A percentile compares a stretch with the other conserved stretches of the same genome.
phyloP scores from a whole-genome alignment of 2,329 filamentous ascomycete genomes.

The Botryosphaeria dothidea region DNA sequence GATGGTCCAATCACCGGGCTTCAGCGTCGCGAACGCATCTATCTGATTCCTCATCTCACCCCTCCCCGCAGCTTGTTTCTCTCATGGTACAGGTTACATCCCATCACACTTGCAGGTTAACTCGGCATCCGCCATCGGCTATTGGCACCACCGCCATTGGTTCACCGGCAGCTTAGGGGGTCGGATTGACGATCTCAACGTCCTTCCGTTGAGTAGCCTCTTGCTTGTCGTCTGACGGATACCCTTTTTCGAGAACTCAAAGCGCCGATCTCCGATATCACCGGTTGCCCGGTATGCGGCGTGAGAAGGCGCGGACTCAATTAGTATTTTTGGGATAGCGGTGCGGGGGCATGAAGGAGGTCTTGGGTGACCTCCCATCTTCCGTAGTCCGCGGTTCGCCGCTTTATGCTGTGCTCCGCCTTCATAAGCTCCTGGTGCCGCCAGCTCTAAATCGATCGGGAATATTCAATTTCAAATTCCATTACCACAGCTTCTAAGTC shows the following conservation, averaged over 20 bases:
- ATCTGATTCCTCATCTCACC: constrained; percentile 13
- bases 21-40: not conserved
- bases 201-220: not conserved
- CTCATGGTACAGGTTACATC: constrained; percentile 11
- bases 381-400: not conserved
- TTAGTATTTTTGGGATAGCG: not conserved
- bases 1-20: not conserved
- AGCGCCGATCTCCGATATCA: not conserved
- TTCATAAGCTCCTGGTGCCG: not conserved
- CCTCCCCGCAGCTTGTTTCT: not conserved
- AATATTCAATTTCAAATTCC: not conserved
- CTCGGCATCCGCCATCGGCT: constrained; percentile 5
- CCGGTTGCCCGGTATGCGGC: not conserved
- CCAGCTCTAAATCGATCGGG: constrained; percentile 1
- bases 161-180: not conserved
- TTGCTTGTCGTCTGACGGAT: not conserved
- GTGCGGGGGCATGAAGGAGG: not conserved
- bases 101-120: not conserved
- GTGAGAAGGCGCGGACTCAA: not conserved
- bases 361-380: not conserved
- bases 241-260: not conserved
- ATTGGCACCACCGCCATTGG: not conserved
- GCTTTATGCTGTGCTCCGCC: not conserved
- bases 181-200: not conserved
- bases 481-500: not conserved